These are phyloP conservation scores for Castanea sativa DNA, from an alignment of 306 rosid species.

Conservation along the genomic window DNA sequence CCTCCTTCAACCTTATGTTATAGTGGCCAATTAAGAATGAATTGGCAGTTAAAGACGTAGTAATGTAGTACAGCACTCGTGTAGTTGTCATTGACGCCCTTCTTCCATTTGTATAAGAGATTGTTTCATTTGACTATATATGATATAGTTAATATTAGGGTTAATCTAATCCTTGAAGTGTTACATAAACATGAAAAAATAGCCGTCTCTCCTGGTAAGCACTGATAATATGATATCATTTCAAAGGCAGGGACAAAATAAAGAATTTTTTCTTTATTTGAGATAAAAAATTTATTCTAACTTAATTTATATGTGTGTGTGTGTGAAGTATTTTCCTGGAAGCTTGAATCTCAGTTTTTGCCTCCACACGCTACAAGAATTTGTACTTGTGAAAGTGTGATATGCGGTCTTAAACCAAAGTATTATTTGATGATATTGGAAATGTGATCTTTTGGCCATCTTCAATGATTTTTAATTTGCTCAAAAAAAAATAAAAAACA, in stretches of 20 bases:
- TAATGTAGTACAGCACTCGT: slow-evolving; percentile 38
- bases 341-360: fast-evolving
- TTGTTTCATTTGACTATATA: background rate
- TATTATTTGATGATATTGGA: background rate
- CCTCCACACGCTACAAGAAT: too few species aligned
- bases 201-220: slow-evolving; percentile 32
- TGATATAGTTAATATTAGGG: slow-evolving; percentile 9
- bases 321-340: too few species aligned
- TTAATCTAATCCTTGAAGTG: background rate
- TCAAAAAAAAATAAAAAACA: too few species aligned
- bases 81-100: slow-evolving; percentile 55
- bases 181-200: background rate
- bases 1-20: background rate
- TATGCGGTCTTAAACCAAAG: background rate
- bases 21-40: slow-evolving; percentile 4
- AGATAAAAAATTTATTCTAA: too few species aligned
- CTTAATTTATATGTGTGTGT: too few species aligned
- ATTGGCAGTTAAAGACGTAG: slow-evolving; percentile 22
- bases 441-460: slow-evolving; percentile 30
- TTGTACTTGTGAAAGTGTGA: too few species aligned
- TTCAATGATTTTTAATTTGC: background rate
- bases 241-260: background rate
- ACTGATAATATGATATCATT: slow-evolving; percentile 23
- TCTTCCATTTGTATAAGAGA: slow-evolving; percentile 28
- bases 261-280: too few species aligned